Evolutionary conservation across 768 basidiomycete species (phyloP), one percentile per base, ranked within the genome.

Genomic region (Austroboletus eburneus): DNA sequence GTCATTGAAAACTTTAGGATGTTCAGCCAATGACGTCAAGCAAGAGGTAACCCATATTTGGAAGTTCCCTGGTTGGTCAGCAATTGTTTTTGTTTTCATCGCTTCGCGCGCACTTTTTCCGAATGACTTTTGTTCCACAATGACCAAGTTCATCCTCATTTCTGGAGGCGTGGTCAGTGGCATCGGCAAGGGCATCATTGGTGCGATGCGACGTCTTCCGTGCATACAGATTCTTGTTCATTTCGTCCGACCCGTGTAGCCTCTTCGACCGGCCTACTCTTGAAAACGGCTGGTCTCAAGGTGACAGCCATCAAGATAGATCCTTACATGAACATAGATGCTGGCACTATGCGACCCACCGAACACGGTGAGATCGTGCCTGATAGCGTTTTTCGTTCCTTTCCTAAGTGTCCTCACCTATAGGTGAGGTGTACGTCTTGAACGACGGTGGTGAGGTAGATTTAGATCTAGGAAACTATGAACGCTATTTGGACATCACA

Each of bases 311-410:
- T 99, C 77, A 99, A 99, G 72, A 98, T 99, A 60, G 95, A 99
- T 66, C 95, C 95, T 13, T 99, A 99, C 59, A 98, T 99, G 95
- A 99, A 99, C 72, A 97, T 99, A 58, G 95, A 99, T 76, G 95
- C 95, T 20, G 95, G 95, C 29, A 98, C 95, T 17, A 99, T 99
- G 95, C 78, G 91, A 41, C 95, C 95, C 13, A 95, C 93, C 14
- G 95, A 99, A 68, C 95, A 99, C 65, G 95, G 94, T 91, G 65
- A 76, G 83, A 52, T 50, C 41, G 38, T 33, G 49, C 27, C 42
- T 34, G 23, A 53, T 46, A 36, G 3, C 18, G 27, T 45, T 49
- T 40, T 27, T 35, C 14, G 18, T 30, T 38, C 34, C 6, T 42
- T 34, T 42, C 55, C 57, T 68, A 35, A 67, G 52, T 48, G 43